Conservation (phyloP, 805 yeast genomes). For the Kuraishia floccosa region DNA sequence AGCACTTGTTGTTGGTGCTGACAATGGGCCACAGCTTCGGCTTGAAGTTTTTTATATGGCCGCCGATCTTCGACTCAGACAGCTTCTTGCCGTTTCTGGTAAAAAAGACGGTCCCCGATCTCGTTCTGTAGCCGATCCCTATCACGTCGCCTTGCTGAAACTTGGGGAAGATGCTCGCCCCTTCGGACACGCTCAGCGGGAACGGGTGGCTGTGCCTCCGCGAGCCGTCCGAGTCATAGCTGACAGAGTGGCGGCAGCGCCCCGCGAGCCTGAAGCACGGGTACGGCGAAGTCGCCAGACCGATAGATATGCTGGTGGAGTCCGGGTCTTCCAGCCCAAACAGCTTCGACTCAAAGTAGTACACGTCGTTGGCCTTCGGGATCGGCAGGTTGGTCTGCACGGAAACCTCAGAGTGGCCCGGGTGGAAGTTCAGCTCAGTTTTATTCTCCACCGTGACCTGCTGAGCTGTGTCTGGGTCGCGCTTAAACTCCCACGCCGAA, state of each 20-base stretch:
- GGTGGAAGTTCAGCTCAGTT: conserved; percentile 44
- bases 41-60: conserved; percentile 64
- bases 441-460: conserved; percentile 56
- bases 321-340: conserved; percentile 55
- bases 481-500: conserved; percentile 78
- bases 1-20: conserved; percentile 76
- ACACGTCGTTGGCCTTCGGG: conserved; percentile 73
- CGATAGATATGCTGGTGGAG: conserved; percentile 53
- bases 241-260: conserved; percentile 69
- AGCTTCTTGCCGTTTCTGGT: conserved; percentile 91
- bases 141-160: conserved; percentile 80
- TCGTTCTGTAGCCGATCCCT: conserved; percentile 80
- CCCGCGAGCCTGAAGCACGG: conserved; percentile 94
- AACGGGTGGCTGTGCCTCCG: conserved; percentile 78
- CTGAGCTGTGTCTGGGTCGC: conserved; percentile 42
- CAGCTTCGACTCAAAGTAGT: conserved; percentile 81
- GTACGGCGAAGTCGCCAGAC: conserved; percentile 78
- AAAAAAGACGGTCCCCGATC: conserved; percentile 81
- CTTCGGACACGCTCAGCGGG: conserved; percentile 24
- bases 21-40: conserved; percentile 74
- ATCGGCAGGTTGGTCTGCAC: conserved; percentile 77
- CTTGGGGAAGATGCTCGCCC: conserved; percentile 40
- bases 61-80: conserved; percentile 71
- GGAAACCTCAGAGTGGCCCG: conserved; percentile 33
- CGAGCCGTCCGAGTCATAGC: conserved; percentile 82